Evolutionary conservation across 257 asterid species (phyloP), one percentile per base, ranked within the genome.

Genomic region (Scutellaria minor): DNA sequence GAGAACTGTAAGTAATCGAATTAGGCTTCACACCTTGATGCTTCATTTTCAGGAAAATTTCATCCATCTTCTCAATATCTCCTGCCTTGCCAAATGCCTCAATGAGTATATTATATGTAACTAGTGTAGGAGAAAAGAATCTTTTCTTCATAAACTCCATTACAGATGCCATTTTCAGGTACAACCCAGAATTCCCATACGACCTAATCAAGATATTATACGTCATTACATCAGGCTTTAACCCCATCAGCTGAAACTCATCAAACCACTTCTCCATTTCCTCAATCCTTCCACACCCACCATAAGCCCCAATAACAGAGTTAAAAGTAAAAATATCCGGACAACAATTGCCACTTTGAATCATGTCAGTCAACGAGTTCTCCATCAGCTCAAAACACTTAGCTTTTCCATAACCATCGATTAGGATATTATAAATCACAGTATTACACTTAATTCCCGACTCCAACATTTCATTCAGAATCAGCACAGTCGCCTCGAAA

Each of bases 221-320:
- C 5, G 99, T 94, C 85, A 86, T 75, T 56, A 85, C 42, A 66
- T 94, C 97, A n/a, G 99, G 93, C 65, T 81, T 77, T 39, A 88
- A 66, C 59, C 96, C 96, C 97, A 94, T 94, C 52, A 77, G 70
- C 86, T 77, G 91, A 86, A 91, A 94, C 75, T 89, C 95, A 73
- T 87, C 90, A 79, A 88, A 94, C 97, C 97, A 87, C 72, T 82
- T 87, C 83, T 94, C 97, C 95, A 89, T 87, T 80, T 89, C 88
- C 69, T 82, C 61, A 73, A 94, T 85, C 78, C 77, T 73, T 54
- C 92, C 89, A 68, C 83, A 85, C 52, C 75, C 78, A 24, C 97
- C 97, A 12, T 88, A 94, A 54, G 97, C 91, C 72, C 96, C 97
- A 46, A 91, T 65, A 2, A 89, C 88, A 2, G 95, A 88, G 79